Evolutionary conservation across 257 asterid species (phyloP).

Genomic region (Petunia axillaris): DNA sequence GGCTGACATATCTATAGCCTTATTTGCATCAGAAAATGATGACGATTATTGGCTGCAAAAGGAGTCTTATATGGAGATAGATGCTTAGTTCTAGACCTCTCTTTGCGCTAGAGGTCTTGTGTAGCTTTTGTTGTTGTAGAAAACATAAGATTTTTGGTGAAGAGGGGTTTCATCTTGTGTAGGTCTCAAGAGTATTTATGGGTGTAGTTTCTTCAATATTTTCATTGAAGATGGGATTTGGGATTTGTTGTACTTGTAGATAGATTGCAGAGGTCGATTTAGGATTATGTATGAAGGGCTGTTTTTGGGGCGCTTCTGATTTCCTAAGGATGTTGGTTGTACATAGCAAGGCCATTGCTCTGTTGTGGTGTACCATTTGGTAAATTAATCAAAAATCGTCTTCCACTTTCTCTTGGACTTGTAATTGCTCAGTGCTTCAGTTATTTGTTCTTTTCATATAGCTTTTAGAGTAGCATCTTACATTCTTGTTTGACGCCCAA

Average conservation of each 20-base stretch:
- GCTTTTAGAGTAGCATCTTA: not conserved
- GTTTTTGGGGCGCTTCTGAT: constrained; percentile 18
- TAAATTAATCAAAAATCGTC: not conserved
- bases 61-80: not conserved
- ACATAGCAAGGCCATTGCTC: not conserved
- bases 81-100: not conserved
- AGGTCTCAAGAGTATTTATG: constrained; percentile 29
- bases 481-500: no score
- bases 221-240: constrained; percentile 53
- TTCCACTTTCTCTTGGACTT: not conserved
- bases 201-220: constrained; percentile 52
- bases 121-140: constrained; percentile 16
- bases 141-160: not conserved
- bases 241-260: constrained; percentile 37
- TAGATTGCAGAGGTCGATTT: not conserved
- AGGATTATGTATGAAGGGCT: constrained; percentile 26
- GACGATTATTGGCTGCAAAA: constrained; percentile 19
- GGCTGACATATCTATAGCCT: constrained; percentile 18
- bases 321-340: constrained; percentile 18
- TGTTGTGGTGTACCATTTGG: not conserved
- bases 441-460: not conserved
- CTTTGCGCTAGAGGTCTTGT: not conserved
- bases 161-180: constrained; percentile 29
- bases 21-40: constrained; percentile 20
- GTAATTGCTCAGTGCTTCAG: not conserved